phyloP scores from a whole-genome alignment of 352 stramenopile species.

The Blastocystis hominis region DNA sequence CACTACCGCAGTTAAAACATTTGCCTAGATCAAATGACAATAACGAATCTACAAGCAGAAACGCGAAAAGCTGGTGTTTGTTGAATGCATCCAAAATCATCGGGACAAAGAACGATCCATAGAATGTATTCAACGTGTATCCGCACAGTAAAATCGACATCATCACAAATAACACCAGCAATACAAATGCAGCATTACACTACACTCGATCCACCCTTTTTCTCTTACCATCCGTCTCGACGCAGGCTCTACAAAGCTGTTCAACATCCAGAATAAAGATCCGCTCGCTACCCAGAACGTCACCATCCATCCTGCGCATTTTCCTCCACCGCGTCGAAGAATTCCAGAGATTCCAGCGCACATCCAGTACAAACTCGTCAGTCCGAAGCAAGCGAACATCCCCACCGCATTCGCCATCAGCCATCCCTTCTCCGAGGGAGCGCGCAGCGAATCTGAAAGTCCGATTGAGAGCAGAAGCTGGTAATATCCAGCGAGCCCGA shows the following conservation, averaged over 20 bases:
- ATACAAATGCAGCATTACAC: slow-evolving; percentile 1
- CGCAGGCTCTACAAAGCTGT: neutral
- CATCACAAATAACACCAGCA: neutral
- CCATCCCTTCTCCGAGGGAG: neutral
- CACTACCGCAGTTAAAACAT: neutral
- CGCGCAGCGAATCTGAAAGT: neutral
- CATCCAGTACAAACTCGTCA: neutral
- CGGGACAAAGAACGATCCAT: neutral
- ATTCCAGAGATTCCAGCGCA: neutral
- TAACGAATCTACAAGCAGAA: neutral
- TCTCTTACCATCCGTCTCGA: neutral
- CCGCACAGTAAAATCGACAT: neutral
- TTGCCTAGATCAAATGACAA: neutral
- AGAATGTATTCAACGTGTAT: neutral
- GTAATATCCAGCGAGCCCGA: neutral
- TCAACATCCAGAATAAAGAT: neutral
- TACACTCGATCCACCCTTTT: neutral
- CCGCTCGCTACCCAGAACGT: neutral
- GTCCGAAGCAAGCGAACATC: neutral
- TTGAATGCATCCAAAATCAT: slow-evolving; percentile 8
- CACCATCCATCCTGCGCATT: neutral
- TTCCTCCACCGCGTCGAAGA: neutral
- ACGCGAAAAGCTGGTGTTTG: neutral
- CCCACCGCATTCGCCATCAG: neutral
- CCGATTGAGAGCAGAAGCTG: neutral